A percentile compares a stretch with the other conserved stretches of the same genome.
Evolutionary conservation across 768 basidiomycete species (phyloP).

Genomic region (Sarcomyxa edulis): DNA sequence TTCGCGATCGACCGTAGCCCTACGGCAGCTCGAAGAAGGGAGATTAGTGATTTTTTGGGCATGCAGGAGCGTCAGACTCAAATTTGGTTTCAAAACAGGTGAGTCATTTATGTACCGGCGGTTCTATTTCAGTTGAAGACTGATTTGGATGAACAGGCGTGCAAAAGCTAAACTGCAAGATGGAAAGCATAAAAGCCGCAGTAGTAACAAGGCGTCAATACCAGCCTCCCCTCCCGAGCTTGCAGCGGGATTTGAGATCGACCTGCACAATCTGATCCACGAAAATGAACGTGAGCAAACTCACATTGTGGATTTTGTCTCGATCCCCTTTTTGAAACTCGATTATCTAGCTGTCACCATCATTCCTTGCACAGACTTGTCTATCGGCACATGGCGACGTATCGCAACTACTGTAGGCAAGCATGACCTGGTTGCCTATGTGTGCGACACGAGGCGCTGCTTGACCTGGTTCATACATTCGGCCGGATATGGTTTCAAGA

Average conservation of each 20-base stretch:
- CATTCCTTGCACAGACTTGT: constrained; percentile 70
- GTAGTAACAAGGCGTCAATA: constrained; percentile 28
- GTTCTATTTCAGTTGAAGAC: constrained; percentile 1
- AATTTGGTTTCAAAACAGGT: constrained; percentile 90
- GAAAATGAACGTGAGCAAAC: constrained; percentile 58
- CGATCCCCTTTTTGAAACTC: neutral
- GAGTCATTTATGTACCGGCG: constrained; percentile 14
- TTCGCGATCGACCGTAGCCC: constrained; percentile 70
- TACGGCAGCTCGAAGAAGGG: constrained; percentile 62
- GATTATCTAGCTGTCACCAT: constrained; percentile 55
- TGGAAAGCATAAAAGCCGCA: constrained; percentile 41
- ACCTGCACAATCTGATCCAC: constrained; percentile 61
- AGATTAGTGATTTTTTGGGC: constrained; percentile 68
- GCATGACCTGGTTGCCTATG: constrained; percentile 72
- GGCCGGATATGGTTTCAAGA: constrained; percentile 72
- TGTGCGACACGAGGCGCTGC: constrained; percentile 60
- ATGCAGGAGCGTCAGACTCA: constrained; percentile 88
- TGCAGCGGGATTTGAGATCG: constrained; percentile 46
- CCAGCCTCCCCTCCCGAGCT: constrained; percentile 50
- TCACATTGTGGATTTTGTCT: neutral
- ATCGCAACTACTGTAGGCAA: constrained; percentile 49
- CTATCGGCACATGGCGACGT: constrained; percentile 76
- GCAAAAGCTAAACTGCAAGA: constrained; percentile 78
- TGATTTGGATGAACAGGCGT: constrained; percentile 39
- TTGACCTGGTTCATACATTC: constrained; percentile 80